A percentile compares a stretch with the other conserved stretches of the same genome.
phyloP scores from a whole-genome alignment of 257 asterid genomes.

The Cinchona pubescens region DNA sequence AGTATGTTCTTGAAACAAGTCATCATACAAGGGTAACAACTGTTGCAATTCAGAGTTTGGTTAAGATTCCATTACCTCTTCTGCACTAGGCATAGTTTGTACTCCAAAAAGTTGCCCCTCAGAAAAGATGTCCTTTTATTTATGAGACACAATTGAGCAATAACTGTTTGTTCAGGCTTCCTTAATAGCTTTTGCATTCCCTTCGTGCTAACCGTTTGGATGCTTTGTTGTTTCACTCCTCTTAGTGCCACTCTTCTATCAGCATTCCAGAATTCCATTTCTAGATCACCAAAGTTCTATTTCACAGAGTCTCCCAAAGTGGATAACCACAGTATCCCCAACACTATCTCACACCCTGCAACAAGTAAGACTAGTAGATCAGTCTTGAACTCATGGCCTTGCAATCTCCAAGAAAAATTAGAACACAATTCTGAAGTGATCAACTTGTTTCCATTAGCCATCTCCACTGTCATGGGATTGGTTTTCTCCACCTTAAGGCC shows the following conservation, averaged over 20 bases:
- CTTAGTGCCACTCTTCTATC: neutral
- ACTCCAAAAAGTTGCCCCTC: rapidly evolving
- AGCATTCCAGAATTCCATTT: neutral
- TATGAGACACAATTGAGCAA: neutral
- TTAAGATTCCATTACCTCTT: too few species aligned
- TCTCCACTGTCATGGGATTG: too few species aligned
- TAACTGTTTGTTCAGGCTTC: neutral
- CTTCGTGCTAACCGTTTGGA: neutral
- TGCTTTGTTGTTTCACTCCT: neutral
- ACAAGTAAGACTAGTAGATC: neutral
- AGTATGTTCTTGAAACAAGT: neutral
- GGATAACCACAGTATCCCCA: neutral
- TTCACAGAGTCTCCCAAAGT: neutral
- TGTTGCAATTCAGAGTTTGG: too few species aligned
- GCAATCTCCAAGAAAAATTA: neutral
- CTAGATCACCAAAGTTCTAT: neutral
- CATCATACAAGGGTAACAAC: too few species aligned
- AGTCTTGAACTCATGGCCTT: neutral
- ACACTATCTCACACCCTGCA: neutral
- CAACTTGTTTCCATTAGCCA: neutral
- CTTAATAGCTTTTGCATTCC: neutral
- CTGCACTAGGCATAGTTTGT: too few species aligned
- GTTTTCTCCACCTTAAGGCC: too few species aligned
- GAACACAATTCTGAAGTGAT: too few species aligned
- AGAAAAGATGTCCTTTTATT: too few species aligned